Base-by-base conservation (phyloP, 2,329 filamentous ascomycete genomes). In the Aureobasidium melanogenum region DNA sequence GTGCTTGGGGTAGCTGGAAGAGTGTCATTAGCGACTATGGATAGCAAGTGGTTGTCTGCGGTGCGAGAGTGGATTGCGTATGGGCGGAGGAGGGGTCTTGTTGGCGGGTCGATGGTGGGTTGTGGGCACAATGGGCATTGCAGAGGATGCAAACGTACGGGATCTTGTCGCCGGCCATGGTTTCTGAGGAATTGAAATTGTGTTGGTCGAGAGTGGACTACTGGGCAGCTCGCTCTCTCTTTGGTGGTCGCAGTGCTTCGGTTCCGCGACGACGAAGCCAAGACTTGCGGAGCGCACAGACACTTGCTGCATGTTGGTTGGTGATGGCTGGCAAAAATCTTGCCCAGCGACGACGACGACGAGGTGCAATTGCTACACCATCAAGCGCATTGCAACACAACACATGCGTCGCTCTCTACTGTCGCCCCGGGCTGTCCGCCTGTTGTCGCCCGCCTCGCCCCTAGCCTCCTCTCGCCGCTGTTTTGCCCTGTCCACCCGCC, bases 1-100 rank as follows among this genome's bases (percentile, higher is more conserved):
- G 82, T 99, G 93, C 83, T 96, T 97, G 76, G 91, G 92, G 79
- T 96, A 96, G 73, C 91, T 96, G 70, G 50, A 60, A 70, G 65
- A 56, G 51, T 34, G 8, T 2, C 1, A 3, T 39, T 28, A 32
- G 39, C 38, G 28, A 36, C 9, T 5, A 26, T 17, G 12, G 12
- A 38, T 17, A 3, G 51, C n/a, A 3, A 24, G 17, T 15, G 32
- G 34, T n/a, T 26, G 24, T 38, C 24, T 19, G 39, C 22, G n/a
- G n/a, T 34, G 30, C 14, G 43, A 30, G 43, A 43, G 43, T 38
- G 3, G 54, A 19, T 38, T 43, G 17, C 4, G 24, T 22, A n/a
- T 26, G 7, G 28, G 28, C 28, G 22, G 24, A 50, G 3, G 44
- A 41, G n/a, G 44, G 9, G 34, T 22, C 1, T 10, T 24, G 34